Conservation (phyloP, 345 rosid species). For the Corymbia maculata region DNA sequence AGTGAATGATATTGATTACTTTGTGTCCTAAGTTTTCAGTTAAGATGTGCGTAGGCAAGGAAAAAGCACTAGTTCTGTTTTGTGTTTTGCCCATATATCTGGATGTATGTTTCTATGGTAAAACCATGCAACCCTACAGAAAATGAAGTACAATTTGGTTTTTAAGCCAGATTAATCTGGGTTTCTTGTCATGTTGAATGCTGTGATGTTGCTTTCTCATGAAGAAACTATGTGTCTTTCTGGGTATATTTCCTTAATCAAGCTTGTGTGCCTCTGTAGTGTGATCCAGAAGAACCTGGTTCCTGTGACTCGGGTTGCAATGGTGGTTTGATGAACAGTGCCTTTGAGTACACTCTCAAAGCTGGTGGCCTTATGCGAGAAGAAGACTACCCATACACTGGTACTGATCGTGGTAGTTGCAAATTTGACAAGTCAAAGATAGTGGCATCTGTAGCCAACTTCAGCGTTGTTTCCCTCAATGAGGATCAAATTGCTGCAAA, state of each 20-base stretch:
- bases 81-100: background rate
- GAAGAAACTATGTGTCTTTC: background rate
- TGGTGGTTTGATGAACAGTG: conserved; percentile 93
- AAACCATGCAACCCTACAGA: background rate
- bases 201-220: background rate
- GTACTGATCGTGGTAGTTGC: conserved; percentile 58
- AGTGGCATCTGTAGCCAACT: conserved; percentile 78
- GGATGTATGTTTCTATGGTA: background rate
- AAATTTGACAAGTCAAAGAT: conserved; percentile 80
- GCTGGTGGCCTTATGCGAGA: conserved; percentile 88
- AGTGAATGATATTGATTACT: background rate
- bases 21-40: background rate
- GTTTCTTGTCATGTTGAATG: background rate
- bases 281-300: conserved; percentile 83
- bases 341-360: conserved; percentile 80
- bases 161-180: background rate
- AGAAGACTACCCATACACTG: conserved; percentile 92
- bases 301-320: conserved; percentile 94
- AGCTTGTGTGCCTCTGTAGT: conserved; percentile 26
- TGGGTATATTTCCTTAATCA: background rate
- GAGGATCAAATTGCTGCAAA: conserved; percentile 96
- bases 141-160: background rate
- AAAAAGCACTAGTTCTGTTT: background rate
- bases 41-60: background rate
- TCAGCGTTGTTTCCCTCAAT: conserved; percentile 75